phyloP scores from a whole-genome alignment of 1,139 yeast species.

The Wickerhamiella infanticola region DNA sequence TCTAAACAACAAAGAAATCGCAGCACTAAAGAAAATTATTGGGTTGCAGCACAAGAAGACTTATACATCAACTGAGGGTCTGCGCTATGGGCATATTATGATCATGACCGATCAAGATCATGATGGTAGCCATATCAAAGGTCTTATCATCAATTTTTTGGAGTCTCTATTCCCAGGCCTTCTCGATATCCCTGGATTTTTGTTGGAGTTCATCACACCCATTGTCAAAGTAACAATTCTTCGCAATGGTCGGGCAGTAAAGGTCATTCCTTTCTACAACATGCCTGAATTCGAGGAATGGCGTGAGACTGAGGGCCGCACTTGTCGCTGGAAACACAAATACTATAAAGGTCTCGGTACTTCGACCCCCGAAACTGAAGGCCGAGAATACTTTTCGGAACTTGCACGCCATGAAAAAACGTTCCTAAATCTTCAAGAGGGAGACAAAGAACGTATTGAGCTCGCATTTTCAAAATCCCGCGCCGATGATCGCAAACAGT shows the following conservation, averaged over 20 bases:
- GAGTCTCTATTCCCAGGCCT: conserved; percentile 93
- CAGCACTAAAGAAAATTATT: conserved; percentile 87
- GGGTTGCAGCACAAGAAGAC: conserved; percentile 88
- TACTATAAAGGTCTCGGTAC: conserved; percentile 99
- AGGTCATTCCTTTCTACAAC: conserved; percentile 63
- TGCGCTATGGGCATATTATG: conserved; percentile 95
- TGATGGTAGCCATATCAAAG: conserved; percentile 97
- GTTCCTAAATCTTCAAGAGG: conserved; percentile 69
- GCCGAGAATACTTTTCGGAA: conserved; percentile 77
- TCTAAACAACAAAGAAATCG: conserved; percentile 82
- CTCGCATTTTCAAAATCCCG: conserved; percentile 89
- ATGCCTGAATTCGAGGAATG: conserved; percentile 94
- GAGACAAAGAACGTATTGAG: conserved; percentile 72
- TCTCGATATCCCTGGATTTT: conserved; percentile 77
- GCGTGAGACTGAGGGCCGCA: conserved; percentile 72
- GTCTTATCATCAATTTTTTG: conserved; percentile 80
- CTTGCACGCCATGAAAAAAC: conserved; percentile 74
- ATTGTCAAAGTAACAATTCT: conserved; percentile 78
- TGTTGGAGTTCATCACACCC: conserved; percentile 91
- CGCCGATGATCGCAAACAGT: conserved; percentile 95
- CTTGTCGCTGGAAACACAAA: conserved; percentile 78
- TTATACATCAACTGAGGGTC: conserved; percentile 55
- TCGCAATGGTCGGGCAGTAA: conserved; percentile 41
- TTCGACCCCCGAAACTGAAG: conserved; percentile 57
- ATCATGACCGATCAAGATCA: conserved; percentile 99